phyloP scores from a whole-genome alignment of 768 basidiomycete genomes.

The Hydnum rufescens region DNA sequence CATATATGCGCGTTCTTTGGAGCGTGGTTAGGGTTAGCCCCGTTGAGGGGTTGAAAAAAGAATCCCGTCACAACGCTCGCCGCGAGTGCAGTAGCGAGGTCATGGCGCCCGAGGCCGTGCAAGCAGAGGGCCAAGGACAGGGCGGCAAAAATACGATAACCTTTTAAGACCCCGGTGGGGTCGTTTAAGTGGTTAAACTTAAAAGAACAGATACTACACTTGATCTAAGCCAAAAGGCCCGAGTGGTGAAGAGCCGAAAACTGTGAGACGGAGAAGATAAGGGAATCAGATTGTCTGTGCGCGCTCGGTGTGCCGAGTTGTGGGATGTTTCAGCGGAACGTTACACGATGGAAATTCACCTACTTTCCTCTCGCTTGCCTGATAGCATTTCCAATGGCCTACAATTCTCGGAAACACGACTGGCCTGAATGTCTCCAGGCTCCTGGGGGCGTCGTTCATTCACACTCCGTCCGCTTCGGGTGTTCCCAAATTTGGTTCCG shows the following conservation, averaged over 20 bases:
- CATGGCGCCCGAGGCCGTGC: constrained; percentile 14
- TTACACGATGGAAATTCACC: too few species aligned
- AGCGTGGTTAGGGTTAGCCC: neutral
- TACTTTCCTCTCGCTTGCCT: too few species aligned
- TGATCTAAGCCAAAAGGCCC: constrained; percentile 95
- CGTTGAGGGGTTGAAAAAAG: neutral
- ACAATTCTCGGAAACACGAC: too few species aligned
- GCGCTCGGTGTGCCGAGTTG: too few species aligned
- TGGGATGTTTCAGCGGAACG: too few species aligned
- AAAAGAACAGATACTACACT: constrained; percentile 96
- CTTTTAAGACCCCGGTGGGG: constrained; percentile 16
- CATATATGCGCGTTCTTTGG: neutral
- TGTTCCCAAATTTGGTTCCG: too few species aligned
- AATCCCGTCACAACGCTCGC: constrained; percentile 14
- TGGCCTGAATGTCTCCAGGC: too few species aligned
- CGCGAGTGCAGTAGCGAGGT: constrained; percentile 16
- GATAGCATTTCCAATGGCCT: too few species aligned
- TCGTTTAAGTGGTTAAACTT: constrained; percentile 25
- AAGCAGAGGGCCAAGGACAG: constrained; percentile 15
- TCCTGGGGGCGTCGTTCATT: too few species aligned
- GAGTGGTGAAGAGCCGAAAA: constrained; percentile 66
- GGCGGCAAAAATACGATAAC: constrained; percentile 20
- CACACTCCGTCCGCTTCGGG: too few species aligned
- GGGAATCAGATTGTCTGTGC: too few species aligned
- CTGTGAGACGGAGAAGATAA: too few species aligned